Conservation (phyloP, 139 green algal genomes). For the Coelastrella sp. region DNA sequence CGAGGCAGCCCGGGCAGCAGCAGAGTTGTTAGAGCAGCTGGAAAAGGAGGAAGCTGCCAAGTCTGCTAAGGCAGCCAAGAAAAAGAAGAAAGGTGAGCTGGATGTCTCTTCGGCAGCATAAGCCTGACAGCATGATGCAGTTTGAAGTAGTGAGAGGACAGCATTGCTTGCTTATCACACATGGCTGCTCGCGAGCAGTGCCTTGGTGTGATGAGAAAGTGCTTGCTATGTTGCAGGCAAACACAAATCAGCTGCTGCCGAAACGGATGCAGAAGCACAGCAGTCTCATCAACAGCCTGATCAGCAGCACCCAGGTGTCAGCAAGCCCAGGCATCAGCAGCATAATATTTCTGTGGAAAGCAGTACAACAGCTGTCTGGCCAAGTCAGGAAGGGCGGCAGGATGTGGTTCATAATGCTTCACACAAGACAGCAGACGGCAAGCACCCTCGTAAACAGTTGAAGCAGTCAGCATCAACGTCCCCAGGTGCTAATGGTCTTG, state of each 20-base stretch:
- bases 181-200: too few species aligned
- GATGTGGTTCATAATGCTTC: not conserved
- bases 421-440: constrained; percentile 10
- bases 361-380: constrained; percentile 4
- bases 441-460: constrained; percentile 16
- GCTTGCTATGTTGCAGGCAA: constrained; percentile 21
- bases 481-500: not conserved
- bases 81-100: constrained; percentile 49
- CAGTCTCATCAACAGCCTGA: too few species aligned
- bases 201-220: not conserved
- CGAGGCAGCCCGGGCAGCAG: constrained; percentile 43
- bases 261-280: not conserved
- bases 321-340: constrained; percentile 23
- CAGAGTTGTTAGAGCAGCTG: constrained; percentile 45
- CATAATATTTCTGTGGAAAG: not conserved
- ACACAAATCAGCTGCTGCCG: constrained; percentile 10
- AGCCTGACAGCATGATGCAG: too few species aligned
- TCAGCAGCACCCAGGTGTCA: not conserved
- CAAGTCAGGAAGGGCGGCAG: not conserved
- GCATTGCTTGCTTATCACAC: not conserved
- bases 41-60: constrained; percentile 48
- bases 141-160: not conserved
- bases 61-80: constrained; percentile 40
- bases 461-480: constrained; percentile 23
- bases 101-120: not conserved